phyloP scores from a whole-genome alignment of 2,329 filamentous ascomycete genomes.

The Pezicula neosporulosa region DNA sequence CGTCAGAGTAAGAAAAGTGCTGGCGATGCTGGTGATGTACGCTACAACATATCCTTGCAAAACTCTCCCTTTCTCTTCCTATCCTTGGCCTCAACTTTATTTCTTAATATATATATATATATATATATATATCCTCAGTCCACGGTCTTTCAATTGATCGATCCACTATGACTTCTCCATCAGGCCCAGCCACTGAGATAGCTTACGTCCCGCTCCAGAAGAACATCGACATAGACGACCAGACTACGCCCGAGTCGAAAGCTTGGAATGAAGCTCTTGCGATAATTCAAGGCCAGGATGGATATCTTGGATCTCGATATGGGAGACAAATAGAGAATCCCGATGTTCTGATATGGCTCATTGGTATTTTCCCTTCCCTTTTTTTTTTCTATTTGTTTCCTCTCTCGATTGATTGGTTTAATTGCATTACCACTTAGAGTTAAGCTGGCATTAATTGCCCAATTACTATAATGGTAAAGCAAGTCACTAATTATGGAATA shows the following conservation, averaged over 20 bases:
- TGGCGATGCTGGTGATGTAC: too few relatives aligned
- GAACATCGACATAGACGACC: constrained; percentile 23
- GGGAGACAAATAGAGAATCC: constrained; percentile 35
- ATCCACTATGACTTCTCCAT: background rate
- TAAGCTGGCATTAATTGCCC: too few relatives aligned
- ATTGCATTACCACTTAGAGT: too few relatives aligned
- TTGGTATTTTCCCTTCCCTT: constrained; percentile 30
- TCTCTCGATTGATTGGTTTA: too few relatives aligned
- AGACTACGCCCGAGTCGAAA: constrained; percentile 13
- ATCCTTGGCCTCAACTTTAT: background rate
- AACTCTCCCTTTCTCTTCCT: background rate
- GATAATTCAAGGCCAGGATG: constrained; percentile 31
- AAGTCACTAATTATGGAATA: too few relatives aligned
- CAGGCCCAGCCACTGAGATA: constrained; percentile 29
- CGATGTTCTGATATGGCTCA: constrained; percentile 30
- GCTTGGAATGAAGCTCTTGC: constrained; percentile 28
- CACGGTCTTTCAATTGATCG: background rate
- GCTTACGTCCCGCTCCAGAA: constrained; percentile 30
- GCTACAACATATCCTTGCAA: background rate
- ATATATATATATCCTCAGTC: too few relatives aligned
- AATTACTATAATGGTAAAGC: too few relatives aligned
- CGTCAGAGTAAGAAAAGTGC: too few relatives aligned
- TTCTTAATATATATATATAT: too few relatives aligned
- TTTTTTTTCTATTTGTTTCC: background rate
- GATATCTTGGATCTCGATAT: constrained; percentile 30